phyloP scores from a whole-genome alignment of 257 asterid species.

The Pogostemon cablin region DNA sequence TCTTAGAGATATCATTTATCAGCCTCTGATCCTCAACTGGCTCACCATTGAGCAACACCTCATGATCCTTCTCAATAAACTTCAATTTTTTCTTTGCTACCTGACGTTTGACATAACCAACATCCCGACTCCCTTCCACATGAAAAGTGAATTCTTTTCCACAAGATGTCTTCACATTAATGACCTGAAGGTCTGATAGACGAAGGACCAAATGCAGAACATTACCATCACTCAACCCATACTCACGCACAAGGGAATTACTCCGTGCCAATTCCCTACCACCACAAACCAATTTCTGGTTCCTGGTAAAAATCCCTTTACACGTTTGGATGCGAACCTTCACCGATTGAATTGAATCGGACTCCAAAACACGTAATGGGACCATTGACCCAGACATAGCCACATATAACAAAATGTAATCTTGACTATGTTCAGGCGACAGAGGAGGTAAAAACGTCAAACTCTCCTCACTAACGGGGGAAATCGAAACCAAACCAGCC shows the following conservation, averaged over 20 bases:
- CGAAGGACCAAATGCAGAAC: conserved; percentile 81
- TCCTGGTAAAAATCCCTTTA: conserved; percentile 71
- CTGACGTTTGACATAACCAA: conserved; percentile 73
- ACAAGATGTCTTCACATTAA: conserved; percentile 65
- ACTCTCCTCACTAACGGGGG: conserved; percentile 54
- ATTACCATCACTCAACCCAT: conserved; percentile 77
- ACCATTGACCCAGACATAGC: conserved; percentile 69
- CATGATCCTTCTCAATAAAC: conserved; percentile 65
- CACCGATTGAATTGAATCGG: conserved; percentile 78
- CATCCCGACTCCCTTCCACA: conserved; percentile 68
- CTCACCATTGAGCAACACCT: conserved; percentile 72
- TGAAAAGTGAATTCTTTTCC: conserved; percentile 82
- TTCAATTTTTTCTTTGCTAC: conserved; percentile 52
- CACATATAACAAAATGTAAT: conserved; percentile 56
- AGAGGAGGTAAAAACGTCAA: conserved; percentile 46
- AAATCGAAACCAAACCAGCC: conserved; percentile 67
- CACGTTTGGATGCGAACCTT: conserved; percentile 69
- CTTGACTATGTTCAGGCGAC: conserved; percentile 52
- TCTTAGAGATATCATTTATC: conserved; percentile 66
- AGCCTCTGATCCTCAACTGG: conserved; percentile 75
- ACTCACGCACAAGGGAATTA: conserved; percentile 74
- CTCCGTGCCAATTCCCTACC: conserved; percentile 83
- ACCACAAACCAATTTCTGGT: conserved; percentile 76
- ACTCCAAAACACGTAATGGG: conserved; percentile 74
- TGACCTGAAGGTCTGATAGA: conserved; percentile 66